A percentile compares a stretch with the other conserved stretches of the same genome.
Conservation (phyloP, 306 rosid species). For the Cucumis hystrix region DNA sequence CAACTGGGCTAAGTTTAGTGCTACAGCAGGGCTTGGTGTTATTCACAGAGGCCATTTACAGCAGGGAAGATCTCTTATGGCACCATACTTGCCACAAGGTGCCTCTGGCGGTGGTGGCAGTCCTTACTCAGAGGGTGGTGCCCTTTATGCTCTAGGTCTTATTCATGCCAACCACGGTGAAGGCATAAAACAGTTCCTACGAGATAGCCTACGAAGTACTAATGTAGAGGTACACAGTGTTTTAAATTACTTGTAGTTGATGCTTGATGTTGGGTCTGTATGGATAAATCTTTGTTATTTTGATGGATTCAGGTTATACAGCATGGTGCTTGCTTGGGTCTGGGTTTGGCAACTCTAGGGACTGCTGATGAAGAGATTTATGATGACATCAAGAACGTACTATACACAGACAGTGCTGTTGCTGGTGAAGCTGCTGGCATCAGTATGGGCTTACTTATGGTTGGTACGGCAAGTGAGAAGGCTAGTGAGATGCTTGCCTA, state of each 20-base stretch:
- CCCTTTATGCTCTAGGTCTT: slow-evolving; percentile 91
- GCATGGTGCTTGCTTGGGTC: slow-evolving; percentile 99
- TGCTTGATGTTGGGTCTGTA: background rate
- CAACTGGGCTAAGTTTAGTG: slow-evolving; percentile 98
- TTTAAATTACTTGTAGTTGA: background rate
- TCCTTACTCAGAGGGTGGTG: slow-evolving; percentile 96
- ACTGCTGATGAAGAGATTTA: slow-evolving; percentile 90
- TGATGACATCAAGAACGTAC: slow-evolving; percentile 76
- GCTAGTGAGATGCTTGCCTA: slow-evolving; percentile 93
- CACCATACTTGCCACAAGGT: slow-evolving; percentile 96
- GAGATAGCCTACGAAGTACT: slow-evolving; percentile 78
- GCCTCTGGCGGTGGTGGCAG: slow-evolving; percentile 91
- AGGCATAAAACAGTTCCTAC: slow-evolving; percentile 93
- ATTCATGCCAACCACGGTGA: slow-evolving; percentile 98
- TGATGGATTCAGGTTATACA: slow-evolving; percentile 63
- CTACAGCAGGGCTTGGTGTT: slow-evolving; percentile 95
- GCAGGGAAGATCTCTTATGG: slow-evolving; percentile 94
- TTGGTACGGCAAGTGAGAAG: slow-evolving; percentile 96
- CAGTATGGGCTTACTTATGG: slow-evolving; percentile 97
- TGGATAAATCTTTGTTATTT: slow-evolving; percentile 4
- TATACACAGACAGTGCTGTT: slow-evolving; percentile 90
- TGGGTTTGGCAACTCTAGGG: slow-evolving; percentile 88
- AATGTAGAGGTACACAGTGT: slow-evolving; percentile 66
- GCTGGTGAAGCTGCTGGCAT: slow-evolving; percentile 99
- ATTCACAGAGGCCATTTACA: slow-evolving; percentile 95